These are phyloP conservation scores for Vigna unguiculata DNA, from an alignment of 306 rosid species.

Conservation along the genomic window DNA sequence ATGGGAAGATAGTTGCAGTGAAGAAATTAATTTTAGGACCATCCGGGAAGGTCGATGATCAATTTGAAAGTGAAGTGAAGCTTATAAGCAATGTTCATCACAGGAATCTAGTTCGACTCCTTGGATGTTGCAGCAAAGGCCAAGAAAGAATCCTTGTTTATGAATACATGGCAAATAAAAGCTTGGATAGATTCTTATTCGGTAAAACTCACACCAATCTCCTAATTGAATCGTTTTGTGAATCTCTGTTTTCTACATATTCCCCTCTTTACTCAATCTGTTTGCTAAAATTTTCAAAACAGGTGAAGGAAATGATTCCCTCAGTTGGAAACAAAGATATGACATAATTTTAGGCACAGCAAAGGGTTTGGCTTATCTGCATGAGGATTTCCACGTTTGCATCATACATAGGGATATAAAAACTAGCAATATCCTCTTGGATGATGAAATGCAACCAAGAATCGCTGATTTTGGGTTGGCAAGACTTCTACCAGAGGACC, in stretches of 20 bases:
- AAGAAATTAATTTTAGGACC: constrained; percentile 62
- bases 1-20: constrained; percentile 75
- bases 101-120: constrained; percentile 69
- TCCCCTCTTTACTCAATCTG: not conserved
- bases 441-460: constrained; percentile 64
- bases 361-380: constrained; percentile 69
- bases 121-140: constrained; percentile 74
- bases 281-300: not conserved
- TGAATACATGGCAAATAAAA: constrained; percentile 71
- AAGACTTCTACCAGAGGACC: constrained; percentile 68
- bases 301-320: constrained; percentile 61
- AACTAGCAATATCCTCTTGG: constrained; percentile 69
- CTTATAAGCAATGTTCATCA: constrained; percentile 82
- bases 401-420: constrained; percentile 86
- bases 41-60: constrained; percentile 54
- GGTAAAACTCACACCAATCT: constrained; percentile 52
- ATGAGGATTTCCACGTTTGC: constrained; percentile 75
- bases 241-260: constrained; percentile 11
- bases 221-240: not conserved
- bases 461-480: constrained; percentile 85
- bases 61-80: constrained; percentile 71
- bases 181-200: constrained; percentile 72
- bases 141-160: constrained; percentile 73
- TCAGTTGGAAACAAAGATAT: constrained; percentile 67
- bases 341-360: constrained; percentile 73